phyloP scores from a whole-genome alignment of 306 rosid species.

The Inga oerstediana region DNA sequence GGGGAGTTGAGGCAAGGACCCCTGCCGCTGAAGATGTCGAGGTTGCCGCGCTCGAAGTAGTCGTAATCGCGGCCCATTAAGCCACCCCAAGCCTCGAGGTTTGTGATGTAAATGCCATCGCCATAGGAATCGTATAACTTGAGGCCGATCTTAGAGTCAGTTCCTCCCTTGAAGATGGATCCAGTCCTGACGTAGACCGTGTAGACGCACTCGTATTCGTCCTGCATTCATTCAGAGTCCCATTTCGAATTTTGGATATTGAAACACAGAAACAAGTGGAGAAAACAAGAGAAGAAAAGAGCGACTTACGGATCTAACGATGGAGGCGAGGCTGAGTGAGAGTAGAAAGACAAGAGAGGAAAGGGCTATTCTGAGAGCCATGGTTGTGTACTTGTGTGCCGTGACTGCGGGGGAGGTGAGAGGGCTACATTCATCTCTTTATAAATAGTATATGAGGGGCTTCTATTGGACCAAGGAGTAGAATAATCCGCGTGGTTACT shows the following conservation, averaged over 20 bases:
- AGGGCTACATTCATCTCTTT: neutral
- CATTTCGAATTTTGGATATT: neutral
- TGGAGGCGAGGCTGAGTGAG: slow-evolving; percentile 36
- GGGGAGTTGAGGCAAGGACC: slow-evolving; percentile 67
- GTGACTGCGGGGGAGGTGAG: neutral
- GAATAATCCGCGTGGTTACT: neutral
- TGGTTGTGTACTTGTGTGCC: neutral
- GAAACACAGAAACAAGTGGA: neutral
- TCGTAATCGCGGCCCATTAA: slow-evolving; percentile 61
- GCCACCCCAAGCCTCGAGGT: slow-evolving; percentile 77
- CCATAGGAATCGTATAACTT: slow-evolving; percentile 60
- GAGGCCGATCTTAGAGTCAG: slow-evolving; percentile 59
- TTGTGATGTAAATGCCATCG: slow-evolving; percentile 51
- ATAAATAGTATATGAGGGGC: neutral
- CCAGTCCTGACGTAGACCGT: slow-evolving; percentile 70
- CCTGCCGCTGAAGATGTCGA: slow-evolving; percentile 82
- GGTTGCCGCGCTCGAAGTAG: slow-evolving; percentile 90
- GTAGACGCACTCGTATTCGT: slow-evolving; percentile 73
- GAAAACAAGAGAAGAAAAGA: neutral
- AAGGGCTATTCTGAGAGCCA: slow-evolving; percentile 34
- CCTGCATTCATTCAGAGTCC: slow-evolving; percentile 44
- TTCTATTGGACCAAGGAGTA: neutral
- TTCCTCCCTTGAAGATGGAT: slow-evolving; percentile 74
- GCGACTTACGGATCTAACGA: slow-evolving; percentile 45
- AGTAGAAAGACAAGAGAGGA: slow-evolving; percentile 37